Evolutionary conservation across 2,329 filamentous ascomycete species (phyloP).

Genomic region (Lasiodiplodia sp.): DNA sequence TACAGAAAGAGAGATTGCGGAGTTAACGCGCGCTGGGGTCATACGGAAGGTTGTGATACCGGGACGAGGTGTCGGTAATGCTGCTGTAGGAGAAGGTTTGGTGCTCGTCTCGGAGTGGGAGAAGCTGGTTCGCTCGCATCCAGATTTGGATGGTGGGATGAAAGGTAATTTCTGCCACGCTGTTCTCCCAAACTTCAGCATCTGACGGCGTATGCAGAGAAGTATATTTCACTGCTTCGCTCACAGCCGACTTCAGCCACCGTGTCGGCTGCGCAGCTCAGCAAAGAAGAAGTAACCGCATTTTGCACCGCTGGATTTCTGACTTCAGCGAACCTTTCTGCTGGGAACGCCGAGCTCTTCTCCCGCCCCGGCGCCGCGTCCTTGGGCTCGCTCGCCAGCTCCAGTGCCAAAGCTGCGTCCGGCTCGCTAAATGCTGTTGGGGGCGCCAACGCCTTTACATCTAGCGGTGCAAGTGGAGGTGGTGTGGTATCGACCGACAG

Average conservation of each 20-base stretch:
- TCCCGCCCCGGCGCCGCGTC: constrained; percentile 51
- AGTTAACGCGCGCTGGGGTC: constrained; percentile 64
- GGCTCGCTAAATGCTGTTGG: constrained; percentile 74
- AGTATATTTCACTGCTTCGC: constrained; percentile 61
- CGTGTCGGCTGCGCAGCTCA: constrained; percentile 52
- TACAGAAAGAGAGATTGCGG: constrained; percentile 72
- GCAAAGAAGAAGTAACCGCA: constrained; percentile 58
- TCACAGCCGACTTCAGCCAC: constrained; percentile 58
- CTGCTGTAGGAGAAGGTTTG: constrained; percentile 69
- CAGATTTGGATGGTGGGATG: constrained; percentile 50
- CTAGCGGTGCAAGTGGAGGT: constrained; percentile 61
- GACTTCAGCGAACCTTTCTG: constrained; percentile 56
- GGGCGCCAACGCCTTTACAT: constrained; percentile 68
- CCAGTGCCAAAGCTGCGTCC: constrained; percentile 69
- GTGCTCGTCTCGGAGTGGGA: constrained; percentile 66
- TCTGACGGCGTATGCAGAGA: constrained; percentile 39
- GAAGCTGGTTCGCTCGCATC: constrained; percentile 39
- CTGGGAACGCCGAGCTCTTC: constrained; percentile 50
- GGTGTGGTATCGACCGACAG: constrained; percentile 29
- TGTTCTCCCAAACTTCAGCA: neutral
- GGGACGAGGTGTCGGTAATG: constrained; percentile 63
- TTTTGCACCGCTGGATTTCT: constrained; percentile 73
- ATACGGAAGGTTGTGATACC: constrained; percentile 70
- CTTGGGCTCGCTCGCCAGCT: constrained; percentile 64
- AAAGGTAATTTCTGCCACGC: constrained; percentile 39